A percentile compares a stretch with the other conserved stretches of the same genome.
Evolutionary conservation across 768 basidiomycete species (phyloP).

Genomic region (Guyanaporus albipodus): DNA sequence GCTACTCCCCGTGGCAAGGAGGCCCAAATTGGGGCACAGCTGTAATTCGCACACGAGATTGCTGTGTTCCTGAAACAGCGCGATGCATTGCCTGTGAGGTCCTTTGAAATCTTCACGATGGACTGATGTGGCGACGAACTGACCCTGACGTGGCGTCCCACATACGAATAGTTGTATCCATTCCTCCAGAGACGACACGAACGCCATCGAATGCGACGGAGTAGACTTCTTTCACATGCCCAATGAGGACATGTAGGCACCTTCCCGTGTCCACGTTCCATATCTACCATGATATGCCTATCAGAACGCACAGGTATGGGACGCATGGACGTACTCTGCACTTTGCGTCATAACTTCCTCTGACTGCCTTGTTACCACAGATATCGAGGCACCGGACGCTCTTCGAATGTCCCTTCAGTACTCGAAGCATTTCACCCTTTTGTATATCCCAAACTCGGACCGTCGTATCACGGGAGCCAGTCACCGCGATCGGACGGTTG

Average conservation of each 20-base stretch:
- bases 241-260: conserved; percentile 75
- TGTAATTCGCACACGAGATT: conserved; percentile 90
- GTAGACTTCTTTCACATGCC: conserved; percentile 89
- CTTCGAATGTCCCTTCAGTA: conserved; percentile 70
- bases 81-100: conserved; percentile 66
- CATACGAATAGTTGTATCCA: conserved; percentile 90
- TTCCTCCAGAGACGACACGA: conserved; percentile 74
- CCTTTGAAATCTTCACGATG: background rate
- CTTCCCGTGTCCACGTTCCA: conserved; percentile 91
- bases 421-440: conserved; percentile 58
- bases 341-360: conserved; percentile 90
- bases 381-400: conserved; percentile 90
- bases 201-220: conserved; percentile 87
- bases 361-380: conserved; percentile 77
- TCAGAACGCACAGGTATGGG: background rate
- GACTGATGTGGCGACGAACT: conserved; percentile 24
- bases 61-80: conserved; percentile 86
- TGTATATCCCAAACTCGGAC: conserved; percentile 94
- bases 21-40: conserved; percentile 49
- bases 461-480: conserved; percentile 83
- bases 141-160: conserved; percentile 89
- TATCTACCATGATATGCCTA: conserved; percentile 42
- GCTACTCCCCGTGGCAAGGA: conserved; percentile 81
- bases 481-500: conserved; percentile 82
- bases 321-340: conserved; percentile 55